Conservation (phyloP, 1,139 yeast species). For the Kodamaea arcana region DNA sequence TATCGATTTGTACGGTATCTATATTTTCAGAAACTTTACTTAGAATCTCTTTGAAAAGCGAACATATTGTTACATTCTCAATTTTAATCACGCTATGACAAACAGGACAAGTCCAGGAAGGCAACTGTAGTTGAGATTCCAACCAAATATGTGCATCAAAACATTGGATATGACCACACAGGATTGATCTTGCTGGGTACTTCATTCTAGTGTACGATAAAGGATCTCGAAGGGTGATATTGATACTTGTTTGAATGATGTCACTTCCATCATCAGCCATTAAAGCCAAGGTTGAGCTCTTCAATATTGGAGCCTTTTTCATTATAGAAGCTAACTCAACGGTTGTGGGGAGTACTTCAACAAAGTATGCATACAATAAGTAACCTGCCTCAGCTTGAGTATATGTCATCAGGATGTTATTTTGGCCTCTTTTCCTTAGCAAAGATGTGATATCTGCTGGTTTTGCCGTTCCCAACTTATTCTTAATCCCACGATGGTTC, state of each 20-base stretch:
- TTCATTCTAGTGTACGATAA: slow-evolving; percentile 58
- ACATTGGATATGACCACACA: slow-evolving; percentile 67
- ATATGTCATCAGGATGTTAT: slow-evolving; percentile 48
- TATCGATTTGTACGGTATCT: slow-evolving; percentile 51
- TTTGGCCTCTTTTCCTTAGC: slow-evolving; percentile 26
- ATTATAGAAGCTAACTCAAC: slow-evolving; percentile 22
- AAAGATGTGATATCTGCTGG: slow-evolving; percentile 61
- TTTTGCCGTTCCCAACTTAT: slow-evolving; percentile 57
- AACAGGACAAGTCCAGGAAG: slow-evolving; percentile 68
- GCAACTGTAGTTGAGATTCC: slow-evolving; percentile 55
- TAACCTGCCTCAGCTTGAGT: slow-evolving; percentile 47
- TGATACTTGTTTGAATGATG: slow-evolving; percentile 58
- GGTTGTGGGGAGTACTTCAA: slow-evolving; percentile 43
- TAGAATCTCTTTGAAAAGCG: slow-evolving; percentile 53
- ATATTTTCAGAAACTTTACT: slow-evolving; percentile 39
- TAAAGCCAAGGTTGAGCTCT: slow-evolving; percentile 40
- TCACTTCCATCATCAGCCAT: slow-evolving; percentile 36
- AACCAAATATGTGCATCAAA: slow-evolving; percentile 63
- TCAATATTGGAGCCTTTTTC: slow-evolving; percentile 43
- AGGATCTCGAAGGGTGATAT: slow-evolving; percentile 60
- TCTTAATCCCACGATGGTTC: slow-evolving; percentile 57
- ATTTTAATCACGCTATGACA: slow-evolving; percentile 45
- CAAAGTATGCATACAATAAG: slow-evolving; percentile 50
- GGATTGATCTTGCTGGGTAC: slow-evolving; percentile 54
- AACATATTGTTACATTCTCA: slow-evolving; percentile 57